Conservation (phyloP, 805 yeast species). For the Sugiyamaella mastotermitis region DNA sequence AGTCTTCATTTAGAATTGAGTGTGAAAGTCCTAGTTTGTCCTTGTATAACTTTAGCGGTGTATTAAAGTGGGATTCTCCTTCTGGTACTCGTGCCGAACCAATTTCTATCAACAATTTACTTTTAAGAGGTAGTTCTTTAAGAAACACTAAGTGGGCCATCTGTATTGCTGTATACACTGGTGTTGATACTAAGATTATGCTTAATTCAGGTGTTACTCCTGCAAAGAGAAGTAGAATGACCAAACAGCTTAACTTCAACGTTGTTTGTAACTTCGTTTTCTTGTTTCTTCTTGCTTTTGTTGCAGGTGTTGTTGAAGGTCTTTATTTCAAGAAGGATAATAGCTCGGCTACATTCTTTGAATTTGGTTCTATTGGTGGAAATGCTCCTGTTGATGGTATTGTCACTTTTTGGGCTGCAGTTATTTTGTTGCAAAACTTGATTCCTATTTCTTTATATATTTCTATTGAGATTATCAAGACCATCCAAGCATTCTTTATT, state of each 20-base stretch:
- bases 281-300: constrained; percentile 59
- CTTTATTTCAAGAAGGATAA: constrained; percentile 41
- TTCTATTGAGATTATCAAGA: constrained; percentile 72
- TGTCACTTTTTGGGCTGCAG: constrained; percentile 62
- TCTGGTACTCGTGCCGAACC: constrained; percentile 40
- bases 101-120: constrained; percentile 52
- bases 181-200: constrained; percentile 70
- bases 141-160: constrained; percentile 74
- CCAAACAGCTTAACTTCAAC: constrained; percentile 60
- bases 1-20: constrained; percentile 54
- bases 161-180: constrained; percentile 72
- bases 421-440: constrained; percentile 68
- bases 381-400: constrained; percentile 60
- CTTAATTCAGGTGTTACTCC: constrained; percentile 76
- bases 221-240: constrained; percentile 58
- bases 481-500: constrained; percentile 70
- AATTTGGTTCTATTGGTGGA: constrained; percentile 53
- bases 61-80: constrained; percentile 40
- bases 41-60: constrained; percentile 63
- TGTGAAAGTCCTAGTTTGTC: constrained; percentile 68
- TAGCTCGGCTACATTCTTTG: constrained; percentile 51
- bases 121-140: constrained; percentile 66
- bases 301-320: constrained; percentile 68
- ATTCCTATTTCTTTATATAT: constrained; percentile 78
- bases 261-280: constrained; percentile 58